Evolutionary conservation across 192 early-diverging fungal genomes (phyloP).

Genomic region (Coemansia sp.): DNA sequence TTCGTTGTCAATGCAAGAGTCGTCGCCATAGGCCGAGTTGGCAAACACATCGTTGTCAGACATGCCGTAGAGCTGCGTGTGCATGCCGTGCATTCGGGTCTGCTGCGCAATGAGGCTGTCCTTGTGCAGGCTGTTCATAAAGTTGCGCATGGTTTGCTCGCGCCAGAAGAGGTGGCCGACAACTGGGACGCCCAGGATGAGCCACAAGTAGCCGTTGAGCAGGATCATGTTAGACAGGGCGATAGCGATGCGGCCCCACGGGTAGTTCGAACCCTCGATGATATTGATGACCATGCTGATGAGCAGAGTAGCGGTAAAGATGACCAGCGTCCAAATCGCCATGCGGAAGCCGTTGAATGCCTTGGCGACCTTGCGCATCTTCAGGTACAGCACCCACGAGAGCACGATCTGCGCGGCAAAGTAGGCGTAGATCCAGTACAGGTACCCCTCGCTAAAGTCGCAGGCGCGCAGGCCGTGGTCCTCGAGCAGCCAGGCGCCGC

Average conservation of each 20-base stretch:
- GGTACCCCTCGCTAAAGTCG: conserved; percentile 36
- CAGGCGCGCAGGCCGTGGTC: conserved; percentile 43
- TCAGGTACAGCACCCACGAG: conserved; percentile 39
- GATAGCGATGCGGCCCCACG: conserved; percentile 43
- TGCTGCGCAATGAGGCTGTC: conserved; percentile 49
- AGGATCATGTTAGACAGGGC: conserved; percentile 33
- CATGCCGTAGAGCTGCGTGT: conserved; percentile 28
- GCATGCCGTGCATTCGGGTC: conserved; percentile 21
- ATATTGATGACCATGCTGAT: conserved; percentile 44
- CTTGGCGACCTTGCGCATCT: conserved; percentile 41
- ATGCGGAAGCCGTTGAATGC: conserved; percentile 47
- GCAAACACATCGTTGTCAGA: conserved; percentile 28
- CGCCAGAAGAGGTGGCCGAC: conserved; percentile 45
- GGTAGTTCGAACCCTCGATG: conserved; percentile 39
- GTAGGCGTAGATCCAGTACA: conserved; percentile 41
- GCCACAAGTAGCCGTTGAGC: conserved; percentile 42
- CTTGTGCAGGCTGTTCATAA: conserved; percentile 49
- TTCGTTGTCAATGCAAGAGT: conserved; percentile 9
- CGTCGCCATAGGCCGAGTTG: conserved; percentile 17
- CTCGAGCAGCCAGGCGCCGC: conserved; percentile 41
- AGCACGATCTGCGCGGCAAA: conserved; percentile 36
- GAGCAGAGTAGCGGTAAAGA: conserved; percentile 26
- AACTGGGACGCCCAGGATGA: conserved; percentile 40
- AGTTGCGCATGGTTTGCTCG: conserved; percentile 47
- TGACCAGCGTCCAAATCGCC: conserved; percentile 41